A percentile compares a stretch with the other conserved stretches of the same genome.
Evolutionary conservation across 1,139 yeast species (phyloP).

Genomic region (Geotrichum europaeum): DNA sequence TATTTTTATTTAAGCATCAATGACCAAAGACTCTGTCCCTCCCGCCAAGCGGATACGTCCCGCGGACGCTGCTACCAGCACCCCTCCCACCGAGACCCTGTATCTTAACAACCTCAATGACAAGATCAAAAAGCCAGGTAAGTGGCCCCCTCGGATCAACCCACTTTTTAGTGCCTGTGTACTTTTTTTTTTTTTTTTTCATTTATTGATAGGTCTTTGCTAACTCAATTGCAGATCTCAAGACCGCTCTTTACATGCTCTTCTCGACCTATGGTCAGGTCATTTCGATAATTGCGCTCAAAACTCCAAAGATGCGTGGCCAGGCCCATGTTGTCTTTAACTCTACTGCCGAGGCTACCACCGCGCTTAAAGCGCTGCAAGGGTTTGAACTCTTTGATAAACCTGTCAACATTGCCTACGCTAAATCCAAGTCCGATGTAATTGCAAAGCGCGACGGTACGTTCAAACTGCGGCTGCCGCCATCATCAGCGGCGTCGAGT

Average conservation of each 20-base stretch:
- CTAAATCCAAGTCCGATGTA: slow-evolving; percentile 36
- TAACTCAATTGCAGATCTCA: slow-evolving; percentile 34
- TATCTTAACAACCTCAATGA: slow-evolving; percentile 65
- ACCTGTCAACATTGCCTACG: slow-evolving; percentile 44
- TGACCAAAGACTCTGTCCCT: background rate
- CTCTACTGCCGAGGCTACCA: slow-evolving; percentile 45
- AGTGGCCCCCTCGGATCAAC: background rate
- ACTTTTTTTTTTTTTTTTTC: background rate
- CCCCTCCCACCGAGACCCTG: slow-evolving; percentile 45
- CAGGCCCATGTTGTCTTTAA: slow-evolving; percentile 68
- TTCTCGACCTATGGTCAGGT: slow-evolving; percentile 68
- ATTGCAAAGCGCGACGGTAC: slow-evolving; percentile 33
- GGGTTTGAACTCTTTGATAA: slow-evolving; percentile 53
- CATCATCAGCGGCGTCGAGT: background rate
- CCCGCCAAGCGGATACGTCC: background rate
- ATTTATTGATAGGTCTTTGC: background rate
- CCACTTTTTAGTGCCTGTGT: background rate
- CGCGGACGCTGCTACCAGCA: slow-evolving; percentile 9
- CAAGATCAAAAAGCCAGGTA: slow-evolving; percentile 40
- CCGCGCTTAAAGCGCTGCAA: slow-evolving; percentile 49
- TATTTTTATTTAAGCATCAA: background rate
- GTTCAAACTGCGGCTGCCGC: background rate
- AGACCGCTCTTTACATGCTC: slow-evolving; percentile 52
- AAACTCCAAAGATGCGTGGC: slow-evolving; percentile 54
- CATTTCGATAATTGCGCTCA: slow-evolving; percentile 47